Base-by-base conservation (phyloP, 2,329 filamentous ascomycete species). In the Neopestalotiopsis sp. region DNA sequence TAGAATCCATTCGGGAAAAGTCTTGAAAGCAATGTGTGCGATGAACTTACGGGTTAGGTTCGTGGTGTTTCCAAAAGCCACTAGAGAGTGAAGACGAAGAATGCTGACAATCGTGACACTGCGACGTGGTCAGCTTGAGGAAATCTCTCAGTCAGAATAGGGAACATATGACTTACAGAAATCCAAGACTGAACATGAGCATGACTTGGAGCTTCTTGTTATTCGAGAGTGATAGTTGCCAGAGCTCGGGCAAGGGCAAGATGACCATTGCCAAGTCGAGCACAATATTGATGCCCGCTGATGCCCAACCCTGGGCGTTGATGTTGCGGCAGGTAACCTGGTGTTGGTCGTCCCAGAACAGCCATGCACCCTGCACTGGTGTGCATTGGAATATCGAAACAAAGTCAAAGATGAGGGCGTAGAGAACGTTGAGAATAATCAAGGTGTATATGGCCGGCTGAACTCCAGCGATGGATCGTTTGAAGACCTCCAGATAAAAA, bases 401-500 rank as follows among this genome's bases (percentile, higher is more conserved):
- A 24, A 71, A 13, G 28, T 71, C 69, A 40, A 73, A 74, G 9
- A 38, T 62, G 63, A 72, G 57, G 3, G 69, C 49, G 68, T 71
- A 74, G 17, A 42, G 34, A 32, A 67, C 42, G 65, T 74, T 74
- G 58, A 70, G 59, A 20, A 61, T 70, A 30, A 75, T 72, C 12
- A 75, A 69, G 17, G 42, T 61, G 61, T 70, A 74, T 24, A 65
- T 53, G 10, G 40, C 62, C 5, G 40, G 38, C 38, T 67, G 59
- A 4, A 56, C 57, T n/a, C 63, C 66, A 24, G 68, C 70, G 45
- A 73, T 68, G 14, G 62, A 20, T 38, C 38, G 61, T 17, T 68
- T 58, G 34, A 75, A 75, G 61, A 76, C 70, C 12, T 70, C 68
- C 20, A 73, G 69, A 66, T 76, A 76, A 61, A 75, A 74, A 14